phyloP scores from a whole-genome alignment of 129 eudicot genomes.

The carrot (Daucus carota) region DNA sequence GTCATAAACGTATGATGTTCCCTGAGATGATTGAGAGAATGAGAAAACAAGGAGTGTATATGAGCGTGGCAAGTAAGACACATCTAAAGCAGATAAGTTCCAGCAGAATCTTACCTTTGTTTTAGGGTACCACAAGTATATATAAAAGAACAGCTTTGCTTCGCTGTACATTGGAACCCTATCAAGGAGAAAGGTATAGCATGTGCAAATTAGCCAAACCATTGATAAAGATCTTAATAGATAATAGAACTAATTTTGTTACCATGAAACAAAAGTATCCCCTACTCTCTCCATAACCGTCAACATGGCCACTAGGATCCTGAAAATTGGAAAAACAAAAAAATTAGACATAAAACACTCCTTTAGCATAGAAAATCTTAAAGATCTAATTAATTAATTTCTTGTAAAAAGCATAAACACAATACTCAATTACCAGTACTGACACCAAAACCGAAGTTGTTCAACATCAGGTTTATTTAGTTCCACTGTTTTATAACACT shows the following conservation, averaged over 20 bases:
- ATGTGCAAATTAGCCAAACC: neutral
- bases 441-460: constrained; percentile 95
- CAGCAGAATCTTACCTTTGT: constrained; percentile 51
- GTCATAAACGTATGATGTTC: constrained; percentile 80
- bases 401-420: neutral
- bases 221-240: neutral
- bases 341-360: neutral
- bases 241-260: constrained; percentile 16
- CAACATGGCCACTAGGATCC: constrained; percentile 83
- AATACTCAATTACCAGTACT: constrained; percentile 51
- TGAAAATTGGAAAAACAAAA: constrained; percentile 17
- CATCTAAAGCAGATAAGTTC: neutral
- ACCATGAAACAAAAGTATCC: constrained; percentile 83
- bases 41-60: neutral
- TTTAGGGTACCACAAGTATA: constrained; percentile 87
- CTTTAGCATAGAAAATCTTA: neutral
- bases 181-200: constrained; percentile 15
- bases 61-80: neutral
- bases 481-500: constrained; percentile 81
- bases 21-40: constrained; percentile 37
- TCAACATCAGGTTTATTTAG: constrained; percentile 76
- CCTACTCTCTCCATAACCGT: constrained; percentile 78
- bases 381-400: neutral
- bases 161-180: constrained; percentile 98
- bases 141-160: constrained; percentile 85